A percentile compares a stretch with the other conserved stretches of the same genome.
These are phyloP conservation scores for Lyophyllum decastes DNA, from an alignment of 768 basidiomycete genomes.

Conservation along the genomic window DNA sequence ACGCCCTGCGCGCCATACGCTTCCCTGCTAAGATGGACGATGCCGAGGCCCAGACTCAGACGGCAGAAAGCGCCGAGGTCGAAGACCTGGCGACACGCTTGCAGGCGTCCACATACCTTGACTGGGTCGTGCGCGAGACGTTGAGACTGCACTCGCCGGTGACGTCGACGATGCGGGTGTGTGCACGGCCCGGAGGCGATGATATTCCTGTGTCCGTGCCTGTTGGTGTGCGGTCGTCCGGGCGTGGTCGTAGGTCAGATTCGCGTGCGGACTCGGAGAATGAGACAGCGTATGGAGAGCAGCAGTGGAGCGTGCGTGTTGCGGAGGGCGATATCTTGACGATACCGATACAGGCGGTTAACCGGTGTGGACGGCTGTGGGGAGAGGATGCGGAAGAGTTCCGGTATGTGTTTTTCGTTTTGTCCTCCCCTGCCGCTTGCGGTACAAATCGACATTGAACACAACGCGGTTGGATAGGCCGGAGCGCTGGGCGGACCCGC, in stretches of 20 bases:
- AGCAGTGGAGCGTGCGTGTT: conserved; percentile 35
- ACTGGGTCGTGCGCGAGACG: conserved; percentile 60
- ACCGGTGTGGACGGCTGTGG: conserved; percentile 57
- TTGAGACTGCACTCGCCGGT: conserved; percentile 59
- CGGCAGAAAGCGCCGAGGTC: background rate
- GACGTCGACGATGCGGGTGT: conserved; percentile 59
- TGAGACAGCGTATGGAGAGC: conserved; percentile 24
- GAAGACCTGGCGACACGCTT: conserved; percentile 28
- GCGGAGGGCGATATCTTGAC: conserved; percentile 56
- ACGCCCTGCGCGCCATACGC: conserved; percentile 34
- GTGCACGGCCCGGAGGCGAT: conserved; percentile 47
- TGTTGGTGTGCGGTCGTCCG: background rate
- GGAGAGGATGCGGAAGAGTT: conserved; percentile 68
- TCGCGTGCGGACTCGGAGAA: background rate
- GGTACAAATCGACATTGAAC: background rate
- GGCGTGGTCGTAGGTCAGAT: no score
- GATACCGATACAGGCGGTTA: conserved; percentile 61
- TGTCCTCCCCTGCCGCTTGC: background rate
- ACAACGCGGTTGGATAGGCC: conserved; percentile 34
- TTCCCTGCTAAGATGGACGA: background rate
- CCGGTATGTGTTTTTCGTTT: conserved; percentile 42
- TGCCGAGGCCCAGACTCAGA: background rate
- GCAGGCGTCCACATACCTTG: conserved; percentile 53
- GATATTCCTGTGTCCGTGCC: conserved; percentile 47
- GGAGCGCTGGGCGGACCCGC: conserved; percentile 51